These are phyloP conservation scores for Arthroderma uncinatum DNA, from an alignment of 2,329 filamentous ascomycete genomes.

Conservation along the genomic window DNA sequence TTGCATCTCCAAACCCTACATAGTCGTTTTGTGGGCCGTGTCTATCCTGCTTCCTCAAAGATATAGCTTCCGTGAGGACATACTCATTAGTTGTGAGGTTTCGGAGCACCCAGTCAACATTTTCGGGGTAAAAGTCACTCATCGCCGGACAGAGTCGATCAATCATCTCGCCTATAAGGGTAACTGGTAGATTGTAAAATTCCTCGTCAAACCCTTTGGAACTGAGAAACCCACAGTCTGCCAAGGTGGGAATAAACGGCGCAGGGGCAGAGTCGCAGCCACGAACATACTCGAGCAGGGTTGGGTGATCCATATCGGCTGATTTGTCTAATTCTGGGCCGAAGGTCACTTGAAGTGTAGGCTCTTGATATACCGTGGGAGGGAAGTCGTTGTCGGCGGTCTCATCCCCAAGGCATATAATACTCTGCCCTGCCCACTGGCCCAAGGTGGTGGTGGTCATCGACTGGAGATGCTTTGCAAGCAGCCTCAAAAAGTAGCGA, in stretches of 20 bases:
- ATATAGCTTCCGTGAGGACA: background rate
- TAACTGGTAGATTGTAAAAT: background rate
- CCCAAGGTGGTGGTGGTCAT: background rate
- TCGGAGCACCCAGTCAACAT: background rate
- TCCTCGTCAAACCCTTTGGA: slow-evolving; percentile 4
- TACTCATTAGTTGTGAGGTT: slow-evolving; percentile 2
- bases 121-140: slow-evolving; percentile 2
- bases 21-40: background rate
- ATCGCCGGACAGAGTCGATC: background rate
- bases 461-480: background rate
- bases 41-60: background rate
- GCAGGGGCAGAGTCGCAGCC: background rate
- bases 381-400: background rate
- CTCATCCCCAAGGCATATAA: slow-evolving; percentile 2
- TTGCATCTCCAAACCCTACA: background rate
- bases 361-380: background rate
- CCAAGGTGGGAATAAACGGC: background rate
- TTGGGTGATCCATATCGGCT: background rate
- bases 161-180: background rate
- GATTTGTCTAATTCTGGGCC: background rate
- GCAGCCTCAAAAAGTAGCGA: background rate
- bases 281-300: background rate
- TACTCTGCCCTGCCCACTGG: background rate
- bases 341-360: background rate
- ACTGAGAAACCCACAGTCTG: background rate